Evolutionary conservation across 805 yeast species (phyloP), one percentile per base, ranked within the genome.

Genomic region (Zygosaccharomyces gambellarensis): DNA sequence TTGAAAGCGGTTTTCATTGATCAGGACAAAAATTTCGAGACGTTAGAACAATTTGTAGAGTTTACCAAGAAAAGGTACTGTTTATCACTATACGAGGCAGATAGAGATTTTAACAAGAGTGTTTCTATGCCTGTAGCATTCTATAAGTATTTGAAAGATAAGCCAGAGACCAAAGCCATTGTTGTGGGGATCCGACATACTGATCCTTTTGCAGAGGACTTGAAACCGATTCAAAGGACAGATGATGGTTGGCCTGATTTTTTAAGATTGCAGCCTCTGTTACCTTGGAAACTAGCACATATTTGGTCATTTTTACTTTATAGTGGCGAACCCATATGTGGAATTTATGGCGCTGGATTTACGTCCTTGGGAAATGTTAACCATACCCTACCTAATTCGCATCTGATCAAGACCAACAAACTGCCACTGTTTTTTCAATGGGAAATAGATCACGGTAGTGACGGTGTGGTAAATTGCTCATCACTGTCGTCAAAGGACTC

Each of bases 221-320:
- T 92, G 41, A 53, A 70, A 25, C 74, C 78, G 40, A 77, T 87
- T 46, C 95, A 89, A 61, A 67, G 61, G 36, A 94, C 99, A 0
- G 97, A 92, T 61, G 83, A 82, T 50, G 82, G 89, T 50, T 94
- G 98, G 98, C 99, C 99, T 4, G 70, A 74, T 25, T 92, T 94
- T 62, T 68, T 83, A 54, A 70, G 99, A 44, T 72, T 90, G 4
- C 95, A 90, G 60, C 98, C 99, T 0, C 81, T 94, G 5, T 73
- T 94, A 39, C 87, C 87, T 48, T 94, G 98, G 98, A 79, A 78
- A 36, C 85, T 87, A 57, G 76, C 78, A 19, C 87, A 90, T 49
- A 75, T 94, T 2, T 94, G 99, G 99, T 80, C 80, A 55, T 90
- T 92, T 61, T 67, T 92, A 44, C 68, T 81, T 19, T 77, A 70